A percentile compares a stretch with the other conserved stretches of the same genome.
These are phyloP conservation scores for Lizonia empirigonia DNA, from an alignment of 2,329 filamentous ascomycete genomes.

Conservation along the genomic window DNA sequence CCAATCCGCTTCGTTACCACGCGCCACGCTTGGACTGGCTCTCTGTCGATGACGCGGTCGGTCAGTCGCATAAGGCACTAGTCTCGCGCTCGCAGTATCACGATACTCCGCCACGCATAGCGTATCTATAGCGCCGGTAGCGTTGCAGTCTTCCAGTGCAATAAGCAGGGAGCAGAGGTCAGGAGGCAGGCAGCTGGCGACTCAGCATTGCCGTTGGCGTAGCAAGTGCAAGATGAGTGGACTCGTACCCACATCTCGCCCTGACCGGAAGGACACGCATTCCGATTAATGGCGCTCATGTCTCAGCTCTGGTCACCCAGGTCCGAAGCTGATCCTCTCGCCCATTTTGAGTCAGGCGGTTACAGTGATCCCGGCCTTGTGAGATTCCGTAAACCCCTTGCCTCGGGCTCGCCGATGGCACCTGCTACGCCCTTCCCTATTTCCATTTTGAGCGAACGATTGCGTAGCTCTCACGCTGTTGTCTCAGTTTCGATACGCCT, in stretches of 20 bases:
- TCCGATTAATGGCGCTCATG: slow-evolving; percentile 4
- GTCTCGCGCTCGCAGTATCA: not conserved
- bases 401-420: too few relatives aligned
- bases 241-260: not conserved
- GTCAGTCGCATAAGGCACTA: not conserved
- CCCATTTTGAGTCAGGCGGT: too few relatives aligned
- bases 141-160: not conserved
- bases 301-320: not conserved
- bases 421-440: too few relatives aligned
- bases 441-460: too few relatives aligned
- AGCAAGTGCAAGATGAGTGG: not conserved
- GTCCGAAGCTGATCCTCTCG: too few relatives aligned
- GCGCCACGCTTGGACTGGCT: not conserved
- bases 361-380: too few relatives aligned
- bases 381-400: too few relatives aligned
- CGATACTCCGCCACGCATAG: not conserved
- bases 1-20: not conserved
- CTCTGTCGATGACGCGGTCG: not conserved
- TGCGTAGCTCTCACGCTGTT: too few relatives aligned
- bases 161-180: not conserved
- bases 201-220: not conserved
- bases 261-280: slow-evolving; percentile 4
- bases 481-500: too few relatives aligned
- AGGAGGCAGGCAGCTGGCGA: not conserved
- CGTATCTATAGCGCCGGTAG: not conserved